Conservation (phyloP, 148 eudicot genomes). For the Rhododendron ferrugineum region DNA sequence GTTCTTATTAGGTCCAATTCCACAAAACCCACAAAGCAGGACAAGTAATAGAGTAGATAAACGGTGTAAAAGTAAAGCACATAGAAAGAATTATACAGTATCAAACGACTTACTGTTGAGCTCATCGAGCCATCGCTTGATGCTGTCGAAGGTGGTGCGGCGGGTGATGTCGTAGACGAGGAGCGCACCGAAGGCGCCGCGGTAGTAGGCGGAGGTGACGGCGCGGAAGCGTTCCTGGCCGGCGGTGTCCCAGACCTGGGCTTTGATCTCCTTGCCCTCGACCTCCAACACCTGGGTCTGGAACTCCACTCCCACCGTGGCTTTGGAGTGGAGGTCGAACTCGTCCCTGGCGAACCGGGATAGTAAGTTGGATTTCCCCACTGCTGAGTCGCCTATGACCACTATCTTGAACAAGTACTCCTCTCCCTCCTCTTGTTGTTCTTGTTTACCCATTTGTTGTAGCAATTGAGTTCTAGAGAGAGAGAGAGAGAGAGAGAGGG, state of each 20-base stretch:
- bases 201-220: conserved; percentile 77
- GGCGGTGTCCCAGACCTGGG: conserved; percentile 93
- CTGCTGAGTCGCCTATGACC: conserved; percentile 82
- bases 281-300: conserved; percentile 64
- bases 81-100: neutral
- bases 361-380: conserved; percentile 66
- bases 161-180: conserved; percentile 67
- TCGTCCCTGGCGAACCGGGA: conserved; percentile 77
- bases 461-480: neutral
- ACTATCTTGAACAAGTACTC: conserved; percentile 84
- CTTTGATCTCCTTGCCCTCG: conserved; percentile 77
- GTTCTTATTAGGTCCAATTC: neutral
- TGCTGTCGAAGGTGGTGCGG: conserved; percentile 57
- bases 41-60: neutral
- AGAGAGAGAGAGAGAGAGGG: neutral
- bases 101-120: conserved; percentile 49
- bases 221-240: conserved; percentile 82
- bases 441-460: conserved; percentile 19
- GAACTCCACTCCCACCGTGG: conserved; percentile 86
- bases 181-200: conserved; percentile 88
- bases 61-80: neutral
- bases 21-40: neutral
- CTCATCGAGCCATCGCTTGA: conserved; percentile 72
- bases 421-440: conserved; percentile 41
- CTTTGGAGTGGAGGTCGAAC: conserved; percentile 64